Evolutionary conservation across 2,329 filamentous ascomycete species (phyloP).

Genomic region (Fusarium phyllophilum): DNA sequence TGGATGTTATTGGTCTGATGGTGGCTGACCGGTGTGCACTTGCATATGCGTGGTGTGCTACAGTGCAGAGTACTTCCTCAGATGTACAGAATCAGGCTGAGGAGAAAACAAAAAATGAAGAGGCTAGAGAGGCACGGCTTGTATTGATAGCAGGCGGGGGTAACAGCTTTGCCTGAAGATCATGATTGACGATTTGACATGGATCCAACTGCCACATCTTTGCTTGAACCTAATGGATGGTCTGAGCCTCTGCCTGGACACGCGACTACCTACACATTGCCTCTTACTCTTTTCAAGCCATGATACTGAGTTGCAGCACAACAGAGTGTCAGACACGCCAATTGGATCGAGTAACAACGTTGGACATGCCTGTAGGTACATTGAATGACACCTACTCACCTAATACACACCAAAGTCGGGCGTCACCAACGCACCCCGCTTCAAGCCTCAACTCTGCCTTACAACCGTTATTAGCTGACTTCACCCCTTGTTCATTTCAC

Average conservation of each 20-base stretch:
- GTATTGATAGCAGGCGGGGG: background rate
- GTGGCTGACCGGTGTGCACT: background rate
- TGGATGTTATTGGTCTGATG: background rate
- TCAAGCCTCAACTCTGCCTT: background rate
- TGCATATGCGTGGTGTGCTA: background rate
- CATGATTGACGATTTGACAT: background rate
- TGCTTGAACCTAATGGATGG: background rate
- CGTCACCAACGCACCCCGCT: background rate
- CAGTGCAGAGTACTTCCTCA: background rate
- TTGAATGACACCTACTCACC: background rate
- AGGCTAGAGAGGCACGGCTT: background rate
- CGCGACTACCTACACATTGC: background rate
- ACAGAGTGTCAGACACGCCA: background rate
- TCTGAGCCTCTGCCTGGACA: background rate
- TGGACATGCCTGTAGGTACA: background rate
- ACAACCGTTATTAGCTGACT: background rate
- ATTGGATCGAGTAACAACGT: background rate
- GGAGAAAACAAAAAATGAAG: background rate
- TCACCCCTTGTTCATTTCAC: background rate
- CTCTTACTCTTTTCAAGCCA: background rate
- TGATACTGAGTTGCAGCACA: background rate
- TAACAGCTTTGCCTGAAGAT: background rate
- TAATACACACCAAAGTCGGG: background rate
- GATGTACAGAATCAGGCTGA: background rate
- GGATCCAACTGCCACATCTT: background rate